Percentiles rank a stretch among this genome's conserved stretches.
Evolutionary conservation across 352 stramenopile species (phyloP).

Genomic region (Phytophthora chlamydospora): DNA sequence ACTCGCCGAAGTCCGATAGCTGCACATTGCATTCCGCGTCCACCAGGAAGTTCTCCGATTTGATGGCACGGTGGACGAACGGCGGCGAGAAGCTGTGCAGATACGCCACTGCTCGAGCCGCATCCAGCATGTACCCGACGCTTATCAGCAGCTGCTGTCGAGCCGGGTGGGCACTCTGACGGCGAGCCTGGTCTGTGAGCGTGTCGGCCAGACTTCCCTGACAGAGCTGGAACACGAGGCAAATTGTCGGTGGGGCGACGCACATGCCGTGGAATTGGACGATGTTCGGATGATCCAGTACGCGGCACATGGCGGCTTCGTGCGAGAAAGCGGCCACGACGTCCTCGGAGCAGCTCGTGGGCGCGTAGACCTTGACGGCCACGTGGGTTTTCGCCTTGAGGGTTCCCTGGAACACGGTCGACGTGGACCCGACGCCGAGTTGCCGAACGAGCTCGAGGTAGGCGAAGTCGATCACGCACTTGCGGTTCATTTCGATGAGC

Average conservation of each 20-base stretch:
- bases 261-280: constrained; percentile 50
- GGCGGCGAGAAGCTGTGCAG: constrained; percentile 55
- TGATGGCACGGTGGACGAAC: constrained; percentile 54
- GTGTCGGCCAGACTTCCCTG: constrained; percentile 35
- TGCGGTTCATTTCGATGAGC: constrained; percentile 61
- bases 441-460: constrained; percentile 43
- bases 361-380: constrained; percentile 55
- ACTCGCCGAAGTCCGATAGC: constrained; percentile 49
- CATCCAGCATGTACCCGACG: constrained; percentile 52
- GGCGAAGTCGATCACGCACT: constrained; percentile 62
- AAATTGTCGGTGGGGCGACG: too few relatives aligned
- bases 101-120: constrained; percentile 51
- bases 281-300: constrained; percentile 50
- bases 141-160: constrained; percentile 44
- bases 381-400: constrained; percentile 45
- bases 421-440: constrained; percentile 37
- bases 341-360: constrained; percentile 32
- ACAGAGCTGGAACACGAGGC: constrained; percentile 54
- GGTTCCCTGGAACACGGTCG: constrained; percentile 39
- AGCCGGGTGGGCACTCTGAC: constrained; percentile 14
- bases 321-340: constrained; percentile 49
- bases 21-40: constrained; percentile 44
- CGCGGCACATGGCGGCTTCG: constrained; percentile 42
- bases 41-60: constrained; percentile 51
- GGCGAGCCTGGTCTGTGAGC: constrained; percentile 25